Evolutionary conservation across 106 monocot genomes (phyloP).

Genomic region (Acorus gramineus): DNA sequence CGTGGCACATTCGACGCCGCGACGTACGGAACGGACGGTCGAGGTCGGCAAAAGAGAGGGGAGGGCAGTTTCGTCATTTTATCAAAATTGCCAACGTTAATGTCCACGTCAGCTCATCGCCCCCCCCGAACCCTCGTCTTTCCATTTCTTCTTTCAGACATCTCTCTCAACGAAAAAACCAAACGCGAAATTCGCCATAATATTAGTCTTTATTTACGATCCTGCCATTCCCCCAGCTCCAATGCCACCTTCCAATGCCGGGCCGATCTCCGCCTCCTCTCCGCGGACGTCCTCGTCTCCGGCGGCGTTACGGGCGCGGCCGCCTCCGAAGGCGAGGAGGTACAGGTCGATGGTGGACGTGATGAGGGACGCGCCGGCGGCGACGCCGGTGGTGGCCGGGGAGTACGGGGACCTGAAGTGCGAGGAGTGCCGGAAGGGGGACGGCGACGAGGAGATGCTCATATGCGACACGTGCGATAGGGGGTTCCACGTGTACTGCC

Average conservation of each 20-base stretch:
- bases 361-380: background rate
- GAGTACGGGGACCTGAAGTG: conserved; percentile 22
- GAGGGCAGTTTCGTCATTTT: too few relatives aligned
- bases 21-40: too few relatives aligned
- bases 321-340: background rate
- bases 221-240: conserved; percentile 13
- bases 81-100: too few relatives aligned
- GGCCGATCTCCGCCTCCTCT: conserved; percentile 4
- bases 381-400: conserved; percentile 3
- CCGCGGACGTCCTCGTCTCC: background rate
- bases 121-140: too few relatives aligned
- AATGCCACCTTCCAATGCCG: conserved; percentile 1
- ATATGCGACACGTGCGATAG: conserved; percentile 75
- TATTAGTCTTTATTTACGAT: conserved; percentile 4
- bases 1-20: too few relatives aligned
- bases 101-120: too few relatives aligned
- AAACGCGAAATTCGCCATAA: background rate
- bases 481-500: conserved; percentile 65
- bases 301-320: background rate
- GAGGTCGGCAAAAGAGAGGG: too few relatives aligned
- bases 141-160: too few relatives aligned
- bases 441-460: conserved; percentile 55
- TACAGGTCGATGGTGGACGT: too few relatives aligned
- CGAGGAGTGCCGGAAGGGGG: conserved; percentile 65
- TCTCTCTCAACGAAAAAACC: too few relatives aligned